Evolutionary conservation across 73 alveolate species (phyloP), one percentile per base, ranked within the genome.

Genomic region (Stentor coeruleus): DNA sequence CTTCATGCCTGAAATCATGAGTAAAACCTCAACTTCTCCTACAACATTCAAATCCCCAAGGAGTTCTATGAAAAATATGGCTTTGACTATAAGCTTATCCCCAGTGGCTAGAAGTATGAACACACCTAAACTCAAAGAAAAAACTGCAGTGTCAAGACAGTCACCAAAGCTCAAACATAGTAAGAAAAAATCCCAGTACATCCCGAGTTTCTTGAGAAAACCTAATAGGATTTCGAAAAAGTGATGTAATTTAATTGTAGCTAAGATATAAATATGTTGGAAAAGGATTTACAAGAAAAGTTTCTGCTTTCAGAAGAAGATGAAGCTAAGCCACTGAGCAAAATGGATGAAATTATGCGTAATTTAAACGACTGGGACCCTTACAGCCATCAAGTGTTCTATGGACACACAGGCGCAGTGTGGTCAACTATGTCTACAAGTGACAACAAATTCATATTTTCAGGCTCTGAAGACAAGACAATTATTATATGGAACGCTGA

Each of bases 381-480:
- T 11, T 49, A 49, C 20, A 49, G 20, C 66, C 66, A 49, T 20
- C 6, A 49, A 20, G 20, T 49, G 20, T 49, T 11, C 66, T 49
- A 6, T 11, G 79, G 79, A 2, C 79, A 66, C 33, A 33, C 36
- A 2, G 79, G 37, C 14, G 37, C 79, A 66, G 79, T 66, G n/a
- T 20, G 37, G 37, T 20, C 40, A 11, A 20, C 37, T 20, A 26
- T 2, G 11, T 66, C 37, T 26, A 20, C 79, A 66, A 20, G 37
- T 66, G n/a, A 31, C 41, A 31, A 66, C 37, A 20, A 66, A 11
- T 66, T 26, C 33, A 20, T 66, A 28, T 20, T 66, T 66, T 66
- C 79, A 2, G 79, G 79, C 49, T 20, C 79, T 66, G 79, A 31
- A 66, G 79, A 66, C 37, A 66, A 66, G 39, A 66, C 0, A 20